phyloP scores from a whole-genome alignment of 306 rosid species.

The Quercus engelmannii region DNA sequence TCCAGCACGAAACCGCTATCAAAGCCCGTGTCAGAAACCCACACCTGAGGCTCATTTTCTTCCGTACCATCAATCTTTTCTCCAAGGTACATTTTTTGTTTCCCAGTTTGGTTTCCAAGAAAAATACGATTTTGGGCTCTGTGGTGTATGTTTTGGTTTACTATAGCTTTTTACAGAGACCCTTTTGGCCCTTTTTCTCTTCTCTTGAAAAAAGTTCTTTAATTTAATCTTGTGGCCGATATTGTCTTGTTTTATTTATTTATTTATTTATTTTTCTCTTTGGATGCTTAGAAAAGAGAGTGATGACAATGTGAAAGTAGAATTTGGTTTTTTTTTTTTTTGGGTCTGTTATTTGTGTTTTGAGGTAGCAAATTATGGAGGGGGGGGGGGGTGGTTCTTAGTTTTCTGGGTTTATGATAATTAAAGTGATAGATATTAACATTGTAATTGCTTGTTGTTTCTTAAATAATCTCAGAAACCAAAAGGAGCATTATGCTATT shows the following conservation, averaged over 20 bases:
- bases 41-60: conserved; percentile 72
- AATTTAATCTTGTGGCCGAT: not conserved
- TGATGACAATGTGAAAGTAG: not conserved
- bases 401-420: too few species aligned
- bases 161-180: not conserved
- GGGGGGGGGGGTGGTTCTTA: too few species aligned
- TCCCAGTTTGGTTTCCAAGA: conserved; percentile 1
- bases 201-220: not conserved
- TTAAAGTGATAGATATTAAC: too few species aligned
- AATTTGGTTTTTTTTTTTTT: not conserved
- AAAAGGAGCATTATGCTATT: too few species aligned
- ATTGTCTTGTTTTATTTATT: not conserved
- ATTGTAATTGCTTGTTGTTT: too few species aligned
- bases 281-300: not conserved
- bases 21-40: conserved; percentile 55
- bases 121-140: not conserved
- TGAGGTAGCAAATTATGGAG: not conserved
- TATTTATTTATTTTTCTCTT: not conserved
- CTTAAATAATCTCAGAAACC: too few species aligned
- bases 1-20: conserved; percentile 75
- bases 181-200: not conserved
- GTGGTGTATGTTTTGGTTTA: not conserved
- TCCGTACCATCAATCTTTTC: conserved; percentile 78
- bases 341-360: not conserved
- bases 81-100: conserved; percentile 49